Evolutionary conservation across 139 green algal species (phyloP).

Genomic region (Tetradesmus obliquus): DNA sequence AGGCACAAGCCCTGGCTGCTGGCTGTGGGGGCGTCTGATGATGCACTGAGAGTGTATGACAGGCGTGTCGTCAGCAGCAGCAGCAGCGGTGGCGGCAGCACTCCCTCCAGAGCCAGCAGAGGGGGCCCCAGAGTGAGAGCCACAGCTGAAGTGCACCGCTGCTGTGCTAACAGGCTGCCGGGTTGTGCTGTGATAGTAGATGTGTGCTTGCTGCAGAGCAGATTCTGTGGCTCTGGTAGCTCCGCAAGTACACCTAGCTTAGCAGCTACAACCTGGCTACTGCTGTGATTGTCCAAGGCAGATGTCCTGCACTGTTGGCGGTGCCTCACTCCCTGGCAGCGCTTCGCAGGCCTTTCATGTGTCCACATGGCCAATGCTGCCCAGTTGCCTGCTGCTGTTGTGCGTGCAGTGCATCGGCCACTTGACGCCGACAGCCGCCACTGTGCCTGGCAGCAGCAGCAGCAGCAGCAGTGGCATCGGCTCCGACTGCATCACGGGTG

Average conservation of each 20-base stretch:
- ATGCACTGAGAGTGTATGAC: slow-evolving; percentile 34
- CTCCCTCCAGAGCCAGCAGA: not conserved
- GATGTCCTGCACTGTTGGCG: too few species aligned
- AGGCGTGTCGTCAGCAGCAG: not conserved
- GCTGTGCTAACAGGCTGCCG: too few species aligned
- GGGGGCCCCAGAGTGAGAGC: not conserved
- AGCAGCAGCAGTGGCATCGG: slow-evolving; percentile 13
- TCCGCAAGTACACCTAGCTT: too few species aligned
- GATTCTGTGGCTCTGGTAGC: too few species aligned
- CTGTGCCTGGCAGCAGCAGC: not conserved
- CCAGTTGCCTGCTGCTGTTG: not conserved
- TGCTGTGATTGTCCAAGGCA: too few species aligned
- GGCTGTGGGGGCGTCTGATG: slow-evolving; percentile 34
- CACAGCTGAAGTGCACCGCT: too few species aligned
- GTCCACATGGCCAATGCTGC: too few species aligned
- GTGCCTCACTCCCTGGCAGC: not conserved
- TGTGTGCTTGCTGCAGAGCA: too few species aligned
- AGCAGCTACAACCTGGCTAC: too few species aligned
- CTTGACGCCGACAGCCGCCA: not conserved
- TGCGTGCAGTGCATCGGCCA: not conserved
- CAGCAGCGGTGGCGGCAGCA: slow-evolving; percentile 14
- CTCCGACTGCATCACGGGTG: slow-evolving; percentile 43
- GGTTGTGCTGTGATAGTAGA: too few species aligned
- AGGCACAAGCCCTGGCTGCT: slow-evolving; percentile 44
- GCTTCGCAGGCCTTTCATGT: too few species aligned